Evolutionary conservation across 1,284 basidiomycete genomes (phyloP).

Genomic region (Naganishia liquefaciens): DNA sequence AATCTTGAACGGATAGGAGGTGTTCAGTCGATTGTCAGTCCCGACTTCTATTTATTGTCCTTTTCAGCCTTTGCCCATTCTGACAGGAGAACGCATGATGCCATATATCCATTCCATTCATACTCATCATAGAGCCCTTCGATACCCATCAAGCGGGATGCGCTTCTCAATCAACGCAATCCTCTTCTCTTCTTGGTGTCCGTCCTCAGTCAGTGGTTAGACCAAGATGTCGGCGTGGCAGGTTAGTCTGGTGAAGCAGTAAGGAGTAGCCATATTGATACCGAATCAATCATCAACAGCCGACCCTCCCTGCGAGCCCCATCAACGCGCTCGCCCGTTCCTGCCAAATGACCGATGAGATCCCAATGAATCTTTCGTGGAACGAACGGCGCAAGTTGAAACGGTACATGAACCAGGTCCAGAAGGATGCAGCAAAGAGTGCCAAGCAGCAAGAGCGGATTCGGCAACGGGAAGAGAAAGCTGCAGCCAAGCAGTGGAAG

Average conservation of each 20-base stretch:
- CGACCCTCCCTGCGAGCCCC: not conserved
- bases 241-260: not conserved
- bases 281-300: not conserved
- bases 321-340: not conserved
- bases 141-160: too few relatives aligned
- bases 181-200: too few relatives aligned
- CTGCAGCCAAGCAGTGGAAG: slow-evolving; percentile 9
- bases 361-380: slow-evolving; percentile 6
- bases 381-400: slow-evolving; percentile 23
- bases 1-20: too few relatives aligned
- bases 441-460: slow-evolving; percentile 4
- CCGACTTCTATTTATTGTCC: too few relatives aligned
- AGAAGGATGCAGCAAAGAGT: slow-evolving; percentile 5
- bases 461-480: slow-evolving; percentile 7
- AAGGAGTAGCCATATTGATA: too few relatives aligned
- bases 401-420: slow-evolving; percentile 16
- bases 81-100: too few relatives aligned
- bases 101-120: too few relatives aligned
- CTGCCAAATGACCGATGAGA: not conserved
- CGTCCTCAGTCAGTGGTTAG: too few relatives aligned
- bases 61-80: too few relatives aligned
- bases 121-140: too few relatives aligned
- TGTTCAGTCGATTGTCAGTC: too few relatives aligned
- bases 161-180: too few relatives aligned
- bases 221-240: slow-evolving; percentile 12